These are phyloP conservation scores for Papilionanthe hybrid DNA, from an alignment of 116 monocot genomes.

Conservation along the genomic window DNA sequence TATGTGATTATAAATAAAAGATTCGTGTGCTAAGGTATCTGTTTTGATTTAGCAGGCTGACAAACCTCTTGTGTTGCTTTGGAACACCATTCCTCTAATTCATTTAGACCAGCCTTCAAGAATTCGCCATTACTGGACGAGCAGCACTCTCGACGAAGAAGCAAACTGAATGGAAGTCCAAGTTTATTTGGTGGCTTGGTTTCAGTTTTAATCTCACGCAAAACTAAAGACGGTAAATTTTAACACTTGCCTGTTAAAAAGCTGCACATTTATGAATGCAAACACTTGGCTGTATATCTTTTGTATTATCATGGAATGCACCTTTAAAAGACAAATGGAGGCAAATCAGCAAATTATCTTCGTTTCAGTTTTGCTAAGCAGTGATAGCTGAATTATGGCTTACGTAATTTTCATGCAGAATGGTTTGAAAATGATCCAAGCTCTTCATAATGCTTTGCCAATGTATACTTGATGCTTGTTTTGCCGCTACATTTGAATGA, in stretches of 20 bases:
- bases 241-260: conserved; percentile 75
- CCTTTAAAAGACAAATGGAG: conserved; percentile 41
- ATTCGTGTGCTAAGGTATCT: background rate
- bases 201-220: background rate
- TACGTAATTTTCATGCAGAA: conserved; percentile 61
- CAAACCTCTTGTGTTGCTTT: conserved; percentile 67
- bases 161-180: conserved; percentile 38
- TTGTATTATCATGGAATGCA: conserved; percentile 76
- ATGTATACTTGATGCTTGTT: conserved; percentile 80
- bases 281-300: conserved; percentile 89
- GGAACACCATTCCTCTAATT: conserved; percentile 80
- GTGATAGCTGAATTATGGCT: conserved; percentile 14
- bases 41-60: background rate
- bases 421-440: conserved; percentile 50
- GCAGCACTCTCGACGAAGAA: conserved; percentile 97
- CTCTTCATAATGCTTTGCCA: conserved; percentile 92
- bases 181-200: background rate
- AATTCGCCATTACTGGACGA: conserved; percentile 98
- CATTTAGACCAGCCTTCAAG: conserved; percentile 88
- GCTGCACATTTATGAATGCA: conserved; percentile 89
- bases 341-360: background rate
- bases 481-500: conserved; percentile 56
- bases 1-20: background rate
- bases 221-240: background rate
- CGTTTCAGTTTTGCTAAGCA: background rate